These are phyloP conservation scores for Jaenimonas drosophilae DNA, from an alignment of 208 protist genomes.

Conservation along the genomic window DNA sequence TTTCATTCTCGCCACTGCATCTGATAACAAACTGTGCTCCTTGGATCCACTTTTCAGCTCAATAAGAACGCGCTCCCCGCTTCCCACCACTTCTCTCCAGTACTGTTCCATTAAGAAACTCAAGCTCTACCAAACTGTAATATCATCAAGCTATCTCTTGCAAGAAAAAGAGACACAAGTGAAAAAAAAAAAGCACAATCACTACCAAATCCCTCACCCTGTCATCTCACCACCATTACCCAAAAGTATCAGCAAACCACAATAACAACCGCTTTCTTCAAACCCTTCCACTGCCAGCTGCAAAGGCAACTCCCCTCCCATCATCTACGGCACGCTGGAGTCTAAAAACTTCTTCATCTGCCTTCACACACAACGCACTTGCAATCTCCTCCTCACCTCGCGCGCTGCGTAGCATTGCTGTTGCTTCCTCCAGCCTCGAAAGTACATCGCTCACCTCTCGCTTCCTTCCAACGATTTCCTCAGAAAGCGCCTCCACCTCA, in stretches of 20 bases:
- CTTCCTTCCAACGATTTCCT: slow-evolving; percentile 39
- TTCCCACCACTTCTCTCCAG: slow-evolving; percentile 25
- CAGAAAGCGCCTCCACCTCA: slow-evolving; percentile 39
- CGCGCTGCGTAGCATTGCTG: slow-evolving; percentile 63
- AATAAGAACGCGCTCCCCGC: slow-evolving; percentile 20
- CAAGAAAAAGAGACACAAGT: neutral
- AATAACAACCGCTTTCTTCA: neutral
- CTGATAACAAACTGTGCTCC: slow-evolving; percentile 29
- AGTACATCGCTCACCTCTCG: slow-evolving; percentile 61
- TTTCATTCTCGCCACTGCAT: too few relatives aligned
- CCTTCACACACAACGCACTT: slow-evolving; percentile 31
- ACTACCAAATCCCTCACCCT: neutral
- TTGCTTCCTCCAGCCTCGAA: slow-evolving; percentile 63
- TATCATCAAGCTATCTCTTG: neutral
- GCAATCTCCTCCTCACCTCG: slow-evolving; percentile 54
- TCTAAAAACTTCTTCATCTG: slow-evolving; percentile 63
- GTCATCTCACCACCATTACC: neutral
- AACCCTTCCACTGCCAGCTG: neutral
- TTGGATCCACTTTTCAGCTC: slow-evolving; percentile 36
- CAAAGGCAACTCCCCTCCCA: neutral
- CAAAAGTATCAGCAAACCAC: neutral
- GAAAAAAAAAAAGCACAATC: neutral
- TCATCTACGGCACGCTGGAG: slow-evolving; percentile 55
- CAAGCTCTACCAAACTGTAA: neutral
- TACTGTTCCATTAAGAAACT: slow-evolving; percentile 13